phyloP scores from a whole-genome alignment of 192 early-diverging fungal species.

The Backusella circina region DNA sequence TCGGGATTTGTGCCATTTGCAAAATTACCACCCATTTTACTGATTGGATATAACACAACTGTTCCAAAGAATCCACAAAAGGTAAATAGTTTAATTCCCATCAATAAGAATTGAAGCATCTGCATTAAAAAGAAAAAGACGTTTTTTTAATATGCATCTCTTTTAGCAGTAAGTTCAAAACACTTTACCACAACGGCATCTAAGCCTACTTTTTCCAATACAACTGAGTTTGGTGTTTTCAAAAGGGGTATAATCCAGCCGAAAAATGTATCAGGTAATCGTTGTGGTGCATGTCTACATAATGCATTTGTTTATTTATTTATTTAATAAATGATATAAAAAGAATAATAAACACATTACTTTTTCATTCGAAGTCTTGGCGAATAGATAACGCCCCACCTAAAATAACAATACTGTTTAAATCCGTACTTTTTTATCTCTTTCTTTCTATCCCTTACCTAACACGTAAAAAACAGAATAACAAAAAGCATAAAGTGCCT shows the following conservation, averaged over 20 bases:
- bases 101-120: slow-evolving; percentile 53
- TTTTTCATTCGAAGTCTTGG: slow-evolving; percentile 35
- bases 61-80: slow-evolving; percentile 46
- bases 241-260: slow-evolving; percentile 52
- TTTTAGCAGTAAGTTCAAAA: not conserved
- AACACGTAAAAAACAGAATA: slow-evolving; percentile 33
- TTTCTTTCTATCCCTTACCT: slow-evolving; percentile 12
- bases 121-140: slow-evolving; percentile 14
- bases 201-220: slow-evolving; percentile 51
- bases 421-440: not conserved
- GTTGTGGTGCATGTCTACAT: slow-evolving; percentile 42
- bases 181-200: slow-evolving; percentile 52
- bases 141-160: too few relatives aligned
- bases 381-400: slow-evolving; percentile 31
- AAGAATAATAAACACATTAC: slow-evolving; percentile 8
- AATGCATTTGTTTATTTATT: not conserved
- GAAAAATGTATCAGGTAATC: slow-evolving; percentile 40
- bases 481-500: slow-evolving; percentile 25
- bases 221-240: slow-evolving; percentile 35
- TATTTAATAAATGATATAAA: not conserved
- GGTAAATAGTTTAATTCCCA: slow-evolving; percentile 45
- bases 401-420: not conserved
- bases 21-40: slow-evolving; percentile 32
- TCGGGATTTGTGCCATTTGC: slow-evolving; percentile 24
- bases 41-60: slow-evolving; percentile 45